Base-by-base conservation (phyloP, 1,284 basidiomycete species). In the Caloboletus inedulis region DNA sequence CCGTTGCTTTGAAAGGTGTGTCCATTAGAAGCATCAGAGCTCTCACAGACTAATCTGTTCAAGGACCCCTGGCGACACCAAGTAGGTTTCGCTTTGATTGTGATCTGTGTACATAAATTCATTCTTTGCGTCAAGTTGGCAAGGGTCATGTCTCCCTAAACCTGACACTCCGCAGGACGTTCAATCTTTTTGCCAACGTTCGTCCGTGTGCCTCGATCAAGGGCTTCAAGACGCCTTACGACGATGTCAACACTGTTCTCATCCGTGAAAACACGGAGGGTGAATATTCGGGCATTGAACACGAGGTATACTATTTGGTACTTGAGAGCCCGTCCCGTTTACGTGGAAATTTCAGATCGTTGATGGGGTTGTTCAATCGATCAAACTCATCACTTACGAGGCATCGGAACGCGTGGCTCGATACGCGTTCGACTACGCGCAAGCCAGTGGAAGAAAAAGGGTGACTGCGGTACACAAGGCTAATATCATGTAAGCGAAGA, bases 261-360 rank as follows among this genome's bases (percentile, higher is more conserved):
- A 99, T 99, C 72, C 92, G 97, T 68, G 97, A 99, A 77, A 99
- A 99, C 76, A 99, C 97, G 29, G 97, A 99, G 76, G 97, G 97
- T 68, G 97, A 99, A 75, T 99, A 99, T 78, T 98, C 95, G 59
- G 96, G 96, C 61, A 98, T 98, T 64, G 96, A 98, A 75, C 96
- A 98, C 73, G 94, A 98, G 83, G 87, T 91, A 56, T 27, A 72
- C 30, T 16, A 23, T 47, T 47, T 47, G 31, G 43, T 51, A 39
- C 49, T 13, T 8, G 6, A 34, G 45, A 27, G 33, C 13, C 41
- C 42, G 41, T 37, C 27, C 10, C 29, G 30, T 54, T 60, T 58
- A 62, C 56, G 57, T 59, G 44, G 40, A 30, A 10, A 37, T 45
- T 33, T 29, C 59, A 90, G 88, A 80, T 97, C 54, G 88, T 99